Percentiles rank a stretch among this genome's conserved stretches.
Evolutionary conservation across 2,329 filamentous ascomycete species (phyloP).

Genomic region (Fusarium sororula): DNA sequence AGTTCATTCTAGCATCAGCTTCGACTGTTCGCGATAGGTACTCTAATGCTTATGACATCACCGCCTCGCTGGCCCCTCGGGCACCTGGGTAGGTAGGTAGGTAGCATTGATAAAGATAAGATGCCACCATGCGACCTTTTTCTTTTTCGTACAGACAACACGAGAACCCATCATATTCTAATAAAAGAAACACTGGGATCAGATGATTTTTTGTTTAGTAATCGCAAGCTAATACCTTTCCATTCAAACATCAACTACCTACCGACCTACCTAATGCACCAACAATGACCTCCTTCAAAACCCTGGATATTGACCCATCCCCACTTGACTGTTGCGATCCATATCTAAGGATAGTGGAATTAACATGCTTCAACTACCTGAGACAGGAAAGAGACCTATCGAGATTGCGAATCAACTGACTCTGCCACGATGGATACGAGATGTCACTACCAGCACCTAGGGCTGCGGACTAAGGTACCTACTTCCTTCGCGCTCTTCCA

Average conservation of each 20-base stretch:
- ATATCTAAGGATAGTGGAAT: neutral
- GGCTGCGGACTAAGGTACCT: neutral
- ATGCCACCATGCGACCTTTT: neutral
- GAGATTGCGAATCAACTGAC: neutral
- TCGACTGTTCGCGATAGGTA: neutral
- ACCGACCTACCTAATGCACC: neutral
- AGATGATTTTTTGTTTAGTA: neutral
- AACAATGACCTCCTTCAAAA: neutral
- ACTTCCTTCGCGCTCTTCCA: neutral
- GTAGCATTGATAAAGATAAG: neutral
- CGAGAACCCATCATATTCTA: conserved; percentile 10
- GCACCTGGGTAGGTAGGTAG: neutral
- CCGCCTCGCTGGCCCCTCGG: neutral
- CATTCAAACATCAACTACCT: neutral
- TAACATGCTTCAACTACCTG: neutral
- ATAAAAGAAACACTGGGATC: conserved; percentile 4
- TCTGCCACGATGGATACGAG: neutral
- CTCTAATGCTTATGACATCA: conserved; percentile 11
- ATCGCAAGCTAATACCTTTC: neutral
- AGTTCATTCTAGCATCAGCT: conserved; percentile 9
- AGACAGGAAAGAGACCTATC: neutral
- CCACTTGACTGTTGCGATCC: neutral
- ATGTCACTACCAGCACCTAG: neutral
- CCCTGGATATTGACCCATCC: neutral
- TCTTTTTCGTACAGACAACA: conserved; percentile 16